phyloP scores from a whole-genome alignment of 2,329 filamentous ascomycete species.

The Sarocladium strictum region DNA sequence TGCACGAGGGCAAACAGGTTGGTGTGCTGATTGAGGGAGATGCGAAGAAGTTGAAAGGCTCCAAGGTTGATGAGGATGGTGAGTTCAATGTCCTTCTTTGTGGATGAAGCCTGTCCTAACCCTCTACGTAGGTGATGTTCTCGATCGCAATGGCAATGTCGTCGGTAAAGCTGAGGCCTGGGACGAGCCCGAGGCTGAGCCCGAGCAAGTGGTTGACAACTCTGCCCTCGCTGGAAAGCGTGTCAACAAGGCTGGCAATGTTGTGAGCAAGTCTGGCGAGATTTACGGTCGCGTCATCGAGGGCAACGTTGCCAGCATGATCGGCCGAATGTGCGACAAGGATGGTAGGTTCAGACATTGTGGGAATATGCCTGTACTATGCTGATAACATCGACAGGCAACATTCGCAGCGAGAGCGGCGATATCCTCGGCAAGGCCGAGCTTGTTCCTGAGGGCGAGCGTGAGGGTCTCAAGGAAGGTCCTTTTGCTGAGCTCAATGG shows the following conservation, averaged over 20 bases:
- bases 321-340: conserved; percentile 66
- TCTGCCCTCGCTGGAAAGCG: conserved; percentile 63
- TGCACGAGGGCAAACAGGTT: conserved; percentile 46
- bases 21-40: conserved; percentile 61
- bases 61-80: conserved; percentile 61
- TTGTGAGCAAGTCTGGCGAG: conserved; percentile 47
- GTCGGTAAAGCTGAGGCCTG: conserved; percentile 64
- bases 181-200: conserved; percentile 43
- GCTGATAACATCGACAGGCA: conserved; percentile 26
- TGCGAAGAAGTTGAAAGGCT: conserved; percentile 56
- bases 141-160: conserved; percentile 61
- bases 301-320: conserved; percentile 56
- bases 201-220: conserved; percentile 49
- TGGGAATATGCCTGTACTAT: neutral
- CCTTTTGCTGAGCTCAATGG: conserved; percentile 62
- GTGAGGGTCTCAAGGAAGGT: conserved; percentile 56
- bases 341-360: conserved; percentile 30
- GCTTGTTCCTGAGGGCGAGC: conserved; percentile 61
- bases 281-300: conserved; percentile 63
- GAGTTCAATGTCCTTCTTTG: neutral
- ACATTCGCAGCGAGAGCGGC: conserved; percentile 67
- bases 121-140: conserved; percentile 39
- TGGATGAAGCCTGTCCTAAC: neutral
- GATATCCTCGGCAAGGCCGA: conserved; percentile 64
- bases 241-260: conserved; percentile 64